phyloP scores from a whole-genome alignment of 164 flowering plant genomes.

The Umbellularia californica region DNA sequence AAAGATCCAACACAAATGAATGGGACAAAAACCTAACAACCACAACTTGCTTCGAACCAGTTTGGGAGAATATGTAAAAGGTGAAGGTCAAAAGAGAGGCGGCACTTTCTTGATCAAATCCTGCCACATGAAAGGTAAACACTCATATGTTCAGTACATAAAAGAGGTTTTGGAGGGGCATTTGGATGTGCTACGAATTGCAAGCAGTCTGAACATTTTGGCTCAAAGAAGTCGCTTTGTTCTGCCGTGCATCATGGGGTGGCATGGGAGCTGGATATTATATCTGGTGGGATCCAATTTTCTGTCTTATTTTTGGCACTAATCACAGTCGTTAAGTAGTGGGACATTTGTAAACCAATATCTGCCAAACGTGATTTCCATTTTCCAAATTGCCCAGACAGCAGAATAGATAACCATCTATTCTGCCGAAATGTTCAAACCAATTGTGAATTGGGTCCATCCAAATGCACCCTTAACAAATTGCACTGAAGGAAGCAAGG shows the following conservation, averaged over 20 bases:
- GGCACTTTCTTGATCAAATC: conserved; percentile 3
- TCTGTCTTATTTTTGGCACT: background rate
- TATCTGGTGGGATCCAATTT: background rate
- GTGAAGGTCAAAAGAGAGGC: conserved; percentile 1
- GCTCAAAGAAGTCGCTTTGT: background rate
- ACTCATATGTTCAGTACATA: background rate
- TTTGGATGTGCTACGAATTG: background rate
- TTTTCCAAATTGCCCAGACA: background rate
- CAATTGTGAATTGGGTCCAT: background rate
- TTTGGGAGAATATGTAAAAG: background rate
- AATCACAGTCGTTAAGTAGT: background rate
- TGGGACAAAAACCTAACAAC: conserved; percentile 2
- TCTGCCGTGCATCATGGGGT: background rate
- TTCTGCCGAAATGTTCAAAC: background rate
- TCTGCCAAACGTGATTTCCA: background rate
- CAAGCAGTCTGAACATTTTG: background rate
- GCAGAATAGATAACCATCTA: background rate
- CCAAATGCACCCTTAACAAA: background rate
- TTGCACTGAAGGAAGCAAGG: background rate
- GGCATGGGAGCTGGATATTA: background rate
- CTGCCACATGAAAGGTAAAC: conserved; percentile 7
- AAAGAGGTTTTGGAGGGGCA: too few relatives aligned
- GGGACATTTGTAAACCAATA: background rate
- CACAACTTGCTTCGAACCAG: background rate
- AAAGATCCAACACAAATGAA: conserved; percentile 10